Percentiles rank a stretch among this genome's conserved stretches.
Conservation (phyloP, 495 filamentous ascomycete genomes). For the Aspergillus haitiensis region DNA sequence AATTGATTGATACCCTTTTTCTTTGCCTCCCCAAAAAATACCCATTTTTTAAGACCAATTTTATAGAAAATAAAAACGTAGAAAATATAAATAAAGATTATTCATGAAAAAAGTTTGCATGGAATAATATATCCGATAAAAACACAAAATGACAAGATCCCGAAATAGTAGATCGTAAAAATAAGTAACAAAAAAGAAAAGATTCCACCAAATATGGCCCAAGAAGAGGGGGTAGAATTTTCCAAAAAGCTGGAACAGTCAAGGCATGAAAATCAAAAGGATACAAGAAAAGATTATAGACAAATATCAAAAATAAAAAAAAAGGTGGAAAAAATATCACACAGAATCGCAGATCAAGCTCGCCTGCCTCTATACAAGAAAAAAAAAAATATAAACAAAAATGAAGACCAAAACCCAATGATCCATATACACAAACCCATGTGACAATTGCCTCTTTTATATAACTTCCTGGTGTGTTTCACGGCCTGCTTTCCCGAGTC, state of each 20-base stretch:
- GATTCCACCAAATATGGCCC: neutral
- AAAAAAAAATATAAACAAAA: constrained; percentile 11
- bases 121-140: constrained; percentile 3
- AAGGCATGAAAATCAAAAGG: neutral
- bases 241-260: neutral
- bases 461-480: constrained; percentile 9
- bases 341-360: constrained; percentile 3
- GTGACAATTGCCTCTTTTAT: neutral
- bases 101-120: neutral
- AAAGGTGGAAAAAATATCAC: no score
- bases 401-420: neutral
- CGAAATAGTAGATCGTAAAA: neutral
- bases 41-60: neutral
- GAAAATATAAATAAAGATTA: neutral
- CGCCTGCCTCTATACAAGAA: constrained; percentile 11
- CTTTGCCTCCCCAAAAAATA: no score
- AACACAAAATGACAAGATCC: constrained; percentile 8
- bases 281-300: constrained; percentile 11
- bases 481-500: constrained; percentile 14
- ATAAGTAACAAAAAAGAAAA: constrained; percentile 4
- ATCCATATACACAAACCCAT: constrained; percentile 11
- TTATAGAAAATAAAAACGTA: no score
- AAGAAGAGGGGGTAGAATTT: neutral
- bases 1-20: no score
- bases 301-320: constrained; percentile 9